Base-by-base conservation (phyloP, 345 rosid genomes). In the Psidium guajava region DNA sequence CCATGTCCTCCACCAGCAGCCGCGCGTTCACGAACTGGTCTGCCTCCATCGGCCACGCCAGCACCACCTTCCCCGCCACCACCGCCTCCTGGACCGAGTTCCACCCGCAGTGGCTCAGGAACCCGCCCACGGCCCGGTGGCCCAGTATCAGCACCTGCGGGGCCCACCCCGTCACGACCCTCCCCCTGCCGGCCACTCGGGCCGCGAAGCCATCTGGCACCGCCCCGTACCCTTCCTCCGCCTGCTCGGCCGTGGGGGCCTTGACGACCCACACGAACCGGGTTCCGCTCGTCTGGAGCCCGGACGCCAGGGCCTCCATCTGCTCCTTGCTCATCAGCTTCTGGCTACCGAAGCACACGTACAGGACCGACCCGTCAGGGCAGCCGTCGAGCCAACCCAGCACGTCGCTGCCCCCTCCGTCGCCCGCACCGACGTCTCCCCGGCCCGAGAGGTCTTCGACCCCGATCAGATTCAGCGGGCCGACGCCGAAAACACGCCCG, bases 41-140 rank as follows among this genome's bases (percentile, higher is more conserved):
- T 27, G 92, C 95, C 84, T 91, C 93, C 96, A 95, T 92, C 0
- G 98, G 98, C 95, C 96, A 93, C 7, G 85, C 92, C 88, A 91
- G 21, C 20, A 92, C 58, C 86, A 88, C 6, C 44, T 42, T 6
- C 44, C 96, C 94, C 7, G 89, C 88, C 85, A 84, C 90, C 47
- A 94, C 49, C 32, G 89, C 94, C 88, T 95, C 97, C 25, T 90
- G 88, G 84, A 91, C 91, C 36, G 36, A 36, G 36, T 36, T 36
- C 36, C 36, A 36, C 36, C 36, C 36, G 36, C 36, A 36, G 3
- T 36, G 36, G 36, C 36, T 94, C 89, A 95, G 83, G 58, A 94
- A 95, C 83, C 90, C 91, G 27, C 95, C 91, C 5, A 93, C 93
- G 0, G 95, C 95, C 12, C 82, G 81, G 89, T 95, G 98, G 55